A percentile compares a stretch with the other conserved stretches of the same genome.
phyloP scores from a whole-genome alignment of 2,329 filamentous ascomycete species.

The Xylogone sp. region DNA sequence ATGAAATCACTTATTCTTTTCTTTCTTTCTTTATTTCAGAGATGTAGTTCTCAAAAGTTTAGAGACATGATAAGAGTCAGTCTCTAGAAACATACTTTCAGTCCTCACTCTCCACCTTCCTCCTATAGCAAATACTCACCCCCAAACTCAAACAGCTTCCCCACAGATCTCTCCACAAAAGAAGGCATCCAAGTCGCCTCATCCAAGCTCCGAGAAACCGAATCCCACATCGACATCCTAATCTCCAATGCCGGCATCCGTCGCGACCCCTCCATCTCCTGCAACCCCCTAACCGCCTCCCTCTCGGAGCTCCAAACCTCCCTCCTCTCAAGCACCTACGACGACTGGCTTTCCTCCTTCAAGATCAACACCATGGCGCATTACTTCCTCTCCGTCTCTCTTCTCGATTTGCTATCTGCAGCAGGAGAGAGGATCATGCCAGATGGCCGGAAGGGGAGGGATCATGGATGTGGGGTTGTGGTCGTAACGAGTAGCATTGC shows the following conservation, averaged over 20 bases:
- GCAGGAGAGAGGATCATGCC: slow-evolving; percentile 29
- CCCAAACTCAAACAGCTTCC: slow-evolving; percentile 22
- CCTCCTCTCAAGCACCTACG: slow-evolving; percentile 35
- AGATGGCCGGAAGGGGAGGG: slow-evolving; percentile 26
- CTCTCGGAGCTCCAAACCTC: slow-evolving; percentile 40
- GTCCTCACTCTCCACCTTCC: neutral
- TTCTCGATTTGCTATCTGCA: slow-evolving; percentile 38
- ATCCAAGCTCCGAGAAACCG: slow-evolving; percentile 26
- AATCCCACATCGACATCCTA: slow-evolving; percentile 42
- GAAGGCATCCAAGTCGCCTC: slow-evolving; percentile 33
- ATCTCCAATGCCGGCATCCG: slow-evolving; percentile 47
- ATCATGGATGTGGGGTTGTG: slow-evolving; percentile 40
- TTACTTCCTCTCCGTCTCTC: slow-evolving; percentile 44
- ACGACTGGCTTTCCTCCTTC: slow-evolving; percentile 43
- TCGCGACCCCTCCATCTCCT: slow-evolving; percentile 38
- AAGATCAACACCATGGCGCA: slow-evolving; percentile 45
- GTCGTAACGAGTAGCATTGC: slow-evolving; percentile 48
- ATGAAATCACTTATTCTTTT: neutral
- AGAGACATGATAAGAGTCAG: too few species aligned
- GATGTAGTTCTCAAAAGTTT: too few species aligned
- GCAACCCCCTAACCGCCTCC: slow-evolving; percentile 39
- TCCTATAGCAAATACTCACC: neutral
- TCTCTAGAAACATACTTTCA: too few species aligned
- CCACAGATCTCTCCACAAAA: slow-evolving; percentile 39
- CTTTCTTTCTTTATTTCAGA: neutral